Conservation (phyloP, 768 basidiomycete genomes). For the Podaxis sp. region DNA sequence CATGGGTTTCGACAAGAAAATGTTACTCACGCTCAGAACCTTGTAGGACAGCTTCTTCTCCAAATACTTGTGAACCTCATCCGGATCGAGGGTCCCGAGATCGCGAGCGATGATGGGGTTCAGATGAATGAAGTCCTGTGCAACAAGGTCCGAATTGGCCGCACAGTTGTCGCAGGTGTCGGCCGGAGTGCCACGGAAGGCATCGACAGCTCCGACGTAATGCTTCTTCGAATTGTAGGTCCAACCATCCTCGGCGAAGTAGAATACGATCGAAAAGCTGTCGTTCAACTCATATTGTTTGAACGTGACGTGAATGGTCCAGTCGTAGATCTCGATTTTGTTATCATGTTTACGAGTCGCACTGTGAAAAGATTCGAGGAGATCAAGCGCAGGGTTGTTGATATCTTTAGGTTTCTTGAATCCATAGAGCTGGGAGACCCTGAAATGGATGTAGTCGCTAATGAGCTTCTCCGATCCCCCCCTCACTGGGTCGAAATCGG, state of each 20-base stretch:
- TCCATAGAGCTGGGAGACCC: constrained; percentile 38
- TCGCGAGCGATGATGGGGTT: constrained; percentile 31
- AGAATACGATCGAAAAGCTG: constrained; percentile 39
- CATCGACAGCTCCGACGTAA: constrained; percentile 39
- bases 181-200: constrained; percentile 32
- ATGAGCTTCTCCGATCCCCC: constrained; percentile 26
- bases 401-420: background rate
- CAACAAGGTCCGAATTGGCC: constrained; percentile 26
- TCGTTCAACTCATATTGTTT: constrained; percentile 39
- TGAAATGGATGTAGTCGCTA: constrained; percentile 28
- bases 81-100: constrained; percentile 33
- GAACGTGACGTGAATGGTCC: constrained; percentile 40
- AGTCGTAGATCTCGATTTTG: constrained; percentile 28
- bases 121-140: constrained; percentile 46
- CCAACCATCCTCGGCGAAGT: constrained; percentile 35
- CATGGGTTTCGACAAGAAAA: background rate
- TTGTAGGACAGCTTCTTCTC: constrained; percentile 10
- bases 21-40: background rate
- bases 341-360: constrained; percentile 3
- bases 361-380: background rate
- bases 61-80: constrained; percentile 39
- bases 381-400: background rate
- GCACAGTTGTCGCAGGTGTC: constrained; percentile 41
- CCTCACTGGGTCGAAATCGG: constrained; percentile 45
- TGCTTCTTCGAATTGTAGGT: constrained; percentile 26